Percentiles rank a stretch among this genome's conserved stretches.
phyloP scores from a whole-genome alignment of 2,329 filamentous ascomycete genomes.

The Chrysoporthe deuterocubensis region DNA sequence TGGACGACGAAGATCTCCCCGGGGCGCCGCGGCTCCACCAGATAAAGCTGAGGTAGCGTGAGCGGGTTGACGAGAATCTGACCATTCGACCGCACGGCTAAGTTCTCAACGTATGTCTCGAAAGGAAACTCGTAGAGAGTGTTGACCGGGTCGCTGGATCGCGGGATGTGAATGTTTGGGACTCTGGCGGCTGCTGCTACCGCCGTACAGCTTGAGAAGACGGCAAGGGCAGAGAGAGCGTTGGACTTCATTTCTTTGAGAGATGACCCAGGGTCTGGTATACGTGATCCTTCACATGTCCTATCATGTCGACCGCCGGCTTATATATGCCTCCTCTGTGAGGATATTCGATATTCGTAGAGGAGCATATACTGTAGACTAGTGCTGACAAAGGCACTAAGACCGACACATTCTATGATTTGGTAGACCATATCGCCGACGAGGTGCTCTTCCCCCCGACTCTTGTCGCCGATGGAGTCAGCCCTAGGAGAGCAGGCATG shows the following conservation, averaged over 20 bases:
- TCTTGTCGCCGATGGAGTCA: not conserved
- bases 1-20: conserved; percentile 35
- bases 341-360: not conserved
- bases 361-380: not conserved
- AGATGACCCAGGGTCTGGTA: not conserved
- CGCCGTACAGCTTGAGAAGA: conserved; percentile 5
- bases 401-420: not conserved
- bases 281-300: not conserved
- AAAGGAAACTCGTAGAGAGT: conserved; percentile 25
- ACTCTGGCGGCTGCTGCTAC: not conserved
- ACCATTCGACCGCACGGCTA: conserved; percentile 42
- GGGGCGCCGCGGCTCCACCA: conserved; percentile 37
- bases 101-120: conserved; percentile 38
- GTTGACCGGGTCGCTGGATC: not conserved
- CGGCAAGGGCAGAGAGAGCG: not conserved
- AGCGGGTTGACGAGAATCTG: conserved; percentile 41
- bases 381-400: not conserved
- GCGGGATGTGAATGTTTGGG: not conserved
- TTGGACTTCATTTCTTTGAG: conserved; percentile 2
- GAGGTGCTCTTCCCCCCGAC: not conserved
- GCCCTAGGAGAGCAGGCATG: not conserved
- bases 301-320: not conserved
- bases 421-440: not conserved
- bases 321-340: not conserved
- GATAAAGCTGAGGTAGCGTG: conserved; percentile 38